Evolutionary conservation across 805 yeast species (phyloP).

Genomic region (Candida ponderosae): DNA sequence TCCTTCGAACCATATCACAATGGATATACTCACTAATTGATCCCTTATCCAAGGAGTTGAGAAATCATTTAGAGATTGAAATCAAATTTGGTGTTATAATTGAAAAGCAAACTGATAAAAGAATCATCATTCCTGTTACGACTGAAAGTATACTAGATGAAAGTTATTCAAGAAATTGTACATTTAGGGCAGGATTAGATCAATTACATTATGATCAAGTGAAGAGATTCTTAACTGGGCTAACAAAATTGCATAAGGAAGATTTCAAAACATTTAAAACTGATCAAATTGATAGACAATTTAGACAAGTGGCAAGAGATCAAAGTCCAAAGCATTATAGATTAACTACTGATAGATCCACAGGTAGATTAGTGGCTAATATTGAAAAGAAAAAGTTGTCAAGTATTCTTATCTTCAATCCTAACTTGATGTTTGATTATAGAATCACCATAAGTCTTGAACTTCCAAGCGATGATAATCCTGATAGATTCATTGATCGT

Average conservation of each 20-base stretch:
- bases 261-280: conserved; percentile 55
- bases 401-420: conserved; percentile 63
- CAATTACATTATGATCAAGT: conserved; percentile 52
- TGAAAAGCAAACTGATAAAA: conserved; percentile 52
- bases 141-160: conserved; percentile 53
- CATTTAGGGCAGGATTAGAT: conserved; percentile 60
- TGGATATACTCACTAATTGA: conserved; percentile 83
- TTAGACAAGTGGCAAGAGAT: conserved; percentile 52
- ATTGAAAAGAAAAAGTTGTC: conserved; percentile 71
- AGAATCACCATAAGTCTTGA: conserved; percentile 72
- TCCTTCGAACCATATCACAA: conserved; percentile 73
- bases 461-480: conserved; percentile 58
- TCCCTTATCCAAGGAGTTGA: conserved; percentile 47
- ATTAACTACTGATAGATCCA: conserved; percentile 58
- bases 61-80: conserved; percentile 41
- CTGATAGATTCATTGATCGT: conserved; percentile 43
- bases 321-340: conserved; percentile 59
- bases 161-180: conserved; percentile 46
- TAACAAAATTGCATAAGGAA: conserved; percentile 43
- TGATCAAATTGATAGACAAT: conserved; percentile 55
- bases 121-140: conserved; percentile 58
- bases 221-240: conserved; percentile 43
- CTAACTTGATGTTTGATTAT: conserved; percentile 70
- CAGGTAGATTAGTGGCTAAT: conserved; percentile 59
- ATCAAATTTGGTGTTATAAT: conserved; percentile 66